Percentiles rank a stretch among this genome's conserved stretches.
Evolutionary conservation across 352 stramenopile species (phyloP).

Genomic region (Phytophthora lateralis): DNA sequence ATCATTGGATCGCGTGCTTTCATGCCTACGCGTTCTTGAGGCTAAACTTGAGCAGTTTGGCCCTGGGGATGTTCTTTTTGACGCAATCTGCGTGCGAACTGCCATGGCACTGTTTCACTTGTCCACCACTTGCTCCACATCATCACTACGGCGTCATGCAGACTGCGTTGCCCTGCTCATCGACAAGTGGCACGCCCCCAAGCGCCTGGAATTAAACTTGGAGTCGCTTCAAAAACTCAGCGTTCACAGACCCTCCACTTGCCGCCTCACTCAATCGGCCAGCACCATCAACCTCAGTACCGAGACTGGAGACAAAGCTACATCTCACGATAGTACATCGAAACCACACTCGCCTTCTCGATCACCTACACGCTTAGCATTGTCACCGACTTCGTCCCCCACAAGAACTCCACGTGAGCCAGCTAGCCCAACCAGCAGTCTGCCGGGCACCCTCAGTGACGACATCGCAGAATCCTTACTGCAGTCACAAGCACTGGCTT

Average conservation of each 20-base stretch:
- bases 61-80: conserved; percentile 32
- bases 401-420: conserved; percentile 25
- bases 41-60: conserved; percentile 35
- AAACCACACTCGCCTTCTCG: conserved; percentile 4
- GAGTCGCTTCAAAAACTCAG: conserved; percentile 65
- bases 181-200: conserved; percentile 62
- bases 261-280: conserved; percentile 32
- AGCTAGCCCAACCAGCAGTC: conserved; percentile 7
- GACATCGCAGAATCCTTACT: conserved; percentile 4
- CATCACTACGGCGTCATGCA: conserved; percentile 34
- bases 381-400: conserved; percentile 18
- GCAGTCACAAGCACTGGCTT: conserved; percentile 1
- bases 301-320: conserved; percentile 3
- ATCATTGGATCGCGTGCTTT: conserved; percentile 70
- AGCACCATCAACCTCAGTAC: conserved; percentile 14
- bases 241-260: conserved; percentile 18
- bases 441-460: conserved; percentile 21
- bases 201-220: conserved; percentile 73
- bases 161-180: conserved; percentile 56
- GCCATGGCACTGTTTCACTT: conserved; percentile 78
- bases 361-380: conserved; percentile 6
- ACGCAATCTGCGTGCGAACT: conserved; percentile 54
- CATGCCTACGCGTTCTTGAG: conserved; percentile 49
- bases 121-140: conserved; percentile 21
- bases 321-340: conserved; percentile 1